Conservation (phyloP, 352 stramenopile species). For the Globisporangium megalacanthum region DNA sequence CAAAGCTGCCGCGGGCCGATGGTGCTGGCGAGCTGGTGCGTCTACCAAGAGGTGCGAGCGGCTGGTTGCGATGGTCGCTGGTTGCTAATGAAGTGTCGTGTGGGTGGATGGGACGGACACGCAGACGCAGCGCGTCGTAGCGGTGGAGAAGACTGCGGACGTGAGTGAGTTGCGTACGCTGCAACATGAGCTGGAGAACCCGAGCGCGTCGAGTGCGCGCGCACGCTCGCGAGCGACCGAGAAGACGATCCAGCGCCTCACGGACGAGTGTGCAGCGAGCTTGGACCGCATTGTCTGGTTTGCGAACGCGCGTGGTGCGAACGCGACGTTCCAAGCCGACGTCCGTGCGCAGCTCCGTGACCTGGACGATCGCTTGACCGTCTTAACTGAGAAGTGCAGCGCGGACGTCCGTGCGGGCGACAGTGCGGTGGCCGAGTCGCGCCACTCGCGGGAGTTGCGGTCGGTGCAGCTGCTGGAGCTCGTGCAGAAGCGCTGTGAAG, state of each 20-base stretch:
- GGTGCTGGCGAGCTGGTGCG: constrained; percentile 8
- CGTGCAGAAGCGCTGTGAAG: constrained; percentile 22
- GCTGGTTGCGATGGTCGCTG: neutral
- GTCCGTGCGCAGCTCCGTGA: constrained; percentile 20
- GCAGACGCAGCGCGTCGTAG: neutral
- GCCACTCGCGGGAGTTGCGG: constrained; percentile 22
- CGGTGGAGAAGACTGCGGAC: neutral
- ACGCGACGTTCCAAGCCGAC: constrained; percentile 11
- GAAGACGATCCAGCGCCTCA: constrained; percentile 37
- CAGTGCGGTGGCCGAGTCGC: constrained; percentile 16
- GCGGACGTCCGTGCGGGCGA: constrained; percentile 22
- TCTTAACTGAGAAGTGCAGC: constrained; percentile 13
- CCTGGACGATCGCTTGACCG: constrained; percentile 19
- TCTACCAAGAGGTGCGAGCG: neutral
- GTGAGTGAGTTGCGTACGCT: constrained; percentile 7
- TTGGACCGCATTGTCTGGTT: constrained; percentile 37
- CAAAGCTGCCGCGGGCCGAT: constrained; percentile 11
- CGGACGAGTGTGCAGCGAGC: constrained; percentile 28
- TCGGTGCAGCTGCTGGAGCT: constrained; percentile 29
- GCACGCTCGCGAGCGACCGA: constrained; percentile 31
- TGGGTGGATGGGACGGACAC: neutral
- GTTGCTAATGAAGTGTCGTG: neutral
- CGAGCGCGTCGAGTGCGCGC: constrained; percentile 16
- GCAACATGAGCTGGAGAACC: constrained; percentile 2
- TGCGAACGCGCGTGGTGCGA: constrained; percentile 7